A percentile compares a stretch with the other conserved stretches of the same genome.
Conservation (phyloP, 129 eudicot genomes). For the Cynara cardunculus region DNA sequence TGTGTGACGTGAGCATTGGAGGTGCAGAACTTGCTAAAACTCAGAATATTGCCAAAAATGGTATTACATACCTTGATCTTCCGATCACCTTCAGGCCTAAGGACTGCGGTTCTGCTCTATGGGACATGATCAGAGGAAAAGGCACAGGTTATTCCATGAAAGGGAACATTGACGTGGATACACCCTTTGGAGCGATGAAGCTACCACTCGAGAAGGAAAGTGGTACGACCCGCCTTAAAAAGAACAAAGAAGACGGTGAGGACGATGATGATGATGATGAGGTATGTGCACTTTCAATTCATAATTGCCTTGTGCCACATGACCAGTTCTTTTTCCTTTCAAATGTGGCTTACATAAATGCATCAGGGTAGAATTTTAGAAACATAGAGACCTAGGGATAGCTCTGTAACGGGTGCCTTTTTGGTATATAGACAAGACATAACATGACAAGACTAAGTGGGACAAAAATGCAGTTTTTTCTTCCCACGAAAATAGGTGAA, state of each 20-base stretch:
- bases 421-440: not conserved
- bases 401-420: not conserved
- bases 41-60: constrained; percentile 54
- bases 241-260: constrained; percentile 54
- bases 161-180: constrained; percentile 79
- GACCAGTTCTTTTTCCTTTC: not conserved
- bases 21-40: constrained; percentile 70
- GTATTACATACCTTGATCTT: constrained; percentile 56
- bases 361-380: not conserved
- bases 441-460: not conserved
- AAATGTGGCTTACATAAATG: not conserved
- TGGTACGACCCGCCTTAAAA: constrained; percentile 84
- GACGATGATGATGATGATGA: constrained; percentile 58
- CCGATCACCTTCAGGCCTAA: constrained; percentile 97
- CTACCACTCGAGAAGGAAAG: constrained; percentile 83
- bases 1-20: constrained; percentile 80
- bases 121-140: constrained; percentile 99
- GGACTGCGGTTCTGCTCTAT: constrained; percentile 92
- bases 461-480: not conserved
- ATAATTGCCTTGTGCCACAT: not conserved
- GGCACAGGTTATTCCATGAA: constrained; percentile 96
- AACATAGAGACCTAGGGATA: constrained; percentile 5
- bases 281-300: constrained; percentile 34
- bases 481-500: not conserved
- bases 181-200: constrained; percentile 99